Evolutionary conservation across 2,329 filamentous ascomycete genomes (phyloP).

Genomic region (Thermomyces lanuginosus): DNA sequence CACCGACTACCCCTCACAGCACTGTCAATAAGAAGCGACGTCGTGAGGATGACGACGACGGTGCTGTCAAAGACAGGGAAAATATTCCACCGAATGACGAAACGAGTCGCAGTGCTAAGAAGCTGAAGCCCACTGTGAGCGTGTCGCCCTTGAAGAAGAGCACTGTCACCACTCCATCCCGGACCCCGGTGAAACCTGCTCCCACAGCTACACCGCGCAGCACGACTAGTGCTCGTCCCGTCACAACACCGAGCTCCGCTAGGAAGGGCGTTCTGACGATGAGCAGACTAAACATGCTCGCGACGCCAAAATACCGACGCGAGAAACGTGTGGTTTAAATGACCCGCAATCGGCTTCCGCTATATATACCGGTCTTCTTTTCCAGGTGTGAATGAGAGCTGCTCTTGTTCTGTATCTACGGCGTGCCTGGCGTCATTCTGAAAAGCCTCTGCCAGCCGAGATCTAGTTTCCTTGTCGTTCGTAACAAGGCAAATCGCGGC

Average conservation of each 20-base stretch:
- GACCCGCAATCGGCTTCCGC: no score
- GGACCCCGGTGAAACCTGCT: slow-evolving; percentile 9
- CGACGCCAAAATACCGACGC: slow-evolving; percentile 31
- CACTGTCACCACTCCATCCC: no score
- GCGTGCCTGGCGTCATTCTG: no score
- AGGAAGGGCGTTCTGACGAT: slow-evolving; percentile 24
- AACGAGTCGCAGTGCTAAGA: slow-evolving; percentile 20
- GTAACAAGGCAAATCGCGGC: no score
- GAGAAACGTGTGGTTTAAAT: no score
- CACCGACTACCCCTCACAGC: slow-evolving; percentile 23
- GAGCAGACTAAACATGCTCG: slow-evolving; percentile 32
- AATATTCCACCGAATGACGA: slow-evolving; percentile 11
- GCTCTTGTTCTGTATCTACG: no score
- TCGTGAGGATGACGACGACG: slow-evolving; percentile 4
- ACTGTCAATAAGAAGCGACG: slow-evolving; percentile 20
- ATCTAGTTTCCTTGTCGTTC: no score
- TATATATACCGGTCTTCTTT: no score
- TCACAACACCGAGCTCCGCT: slow-evolving; percentile 16
- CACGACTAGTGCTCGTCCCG: slow-evolving; percentile 12
- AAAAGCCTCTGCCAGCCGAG: no score
- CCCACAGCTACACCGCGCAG: slow-evolving; percentile 4
- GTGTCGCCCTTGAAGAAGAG: slow-evolving; percentile 22
- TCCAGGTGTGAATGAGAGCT: no score
- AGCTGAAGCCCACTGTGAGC: slow-evolving; percentile 19
- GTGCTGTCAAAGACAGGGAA: slow-evolving; percentile 6